Percentiles rank a stretch among this genome's conserved stretches.
Evolutionary conservation across 1,284 basidiomycete species (phyloP).

Genomic region (Fomitopsis schrenkii): DNA sequence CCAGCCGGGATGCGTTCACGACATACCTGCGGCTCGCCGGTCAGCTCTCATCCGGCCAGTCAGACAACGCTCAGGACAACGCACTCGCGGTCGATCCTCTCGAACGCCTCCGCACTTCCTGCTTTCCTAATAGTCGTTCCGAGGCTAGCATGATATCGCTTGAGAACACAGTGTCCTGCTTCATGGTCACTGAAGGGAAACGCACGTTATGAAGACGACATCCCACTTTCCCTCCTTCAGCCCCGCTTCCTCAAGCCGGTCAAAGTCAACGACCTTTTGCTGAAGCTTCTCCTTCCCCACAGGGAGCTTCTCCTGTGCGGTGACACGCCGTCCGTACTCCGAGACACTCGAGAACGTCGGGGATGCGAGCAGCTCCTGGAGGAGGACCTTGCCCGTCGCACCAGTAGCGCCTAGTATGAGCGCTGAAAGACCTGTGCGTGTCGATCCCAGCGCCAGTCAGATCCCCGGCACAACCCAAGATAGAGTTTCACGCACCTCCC

Average conservation of each 20-base stretch:
- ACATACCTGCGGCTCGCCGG: constrained; percentile 50
- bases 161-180: neutral
- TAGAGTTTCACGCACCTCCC: neutral
- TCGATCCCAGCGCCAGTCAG: neutral
- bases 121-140: neutral
- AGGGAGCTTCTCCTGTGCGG: constrained; percentile 33
- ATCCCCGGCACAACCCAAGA: too few relatives aligned
- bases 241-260: constrained; percentile 49
- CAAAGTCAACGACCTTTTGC: constrained; percentile 64
- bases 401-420: constrained; percentile 68
- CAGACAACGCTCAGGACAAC: constrained; percentile 17
- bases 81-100: constrained; percentile 73
- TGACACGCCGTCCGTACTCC: constrained; percentile 64
- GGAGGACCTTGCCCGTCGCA: constrained; percentile 50
- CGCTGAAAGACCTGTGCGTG: constrained; percentile 35
- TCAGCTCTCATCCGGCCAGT: neutral
- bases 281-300: constrained; percentile 45
- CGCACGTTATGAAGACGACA: constrained; percentile 46
- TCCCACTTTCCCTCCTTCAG: constrained; percentile 59
- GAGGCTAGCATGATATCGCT: constrained; percentile 26
- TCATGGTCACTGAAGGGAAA: neutral
- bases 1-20: constrained; percentile 61
- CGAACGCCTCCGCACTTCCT: constrained; percentile 35
- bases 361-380: constrained; percentile 52
- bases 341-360: constrained; percentile 51